A percentile compares a stretch with the other conserved stretches of the same genome.
phyloP scores from a whole-genome alignment of 441 rosid genomes.

The Sinapis alba region DNA sequence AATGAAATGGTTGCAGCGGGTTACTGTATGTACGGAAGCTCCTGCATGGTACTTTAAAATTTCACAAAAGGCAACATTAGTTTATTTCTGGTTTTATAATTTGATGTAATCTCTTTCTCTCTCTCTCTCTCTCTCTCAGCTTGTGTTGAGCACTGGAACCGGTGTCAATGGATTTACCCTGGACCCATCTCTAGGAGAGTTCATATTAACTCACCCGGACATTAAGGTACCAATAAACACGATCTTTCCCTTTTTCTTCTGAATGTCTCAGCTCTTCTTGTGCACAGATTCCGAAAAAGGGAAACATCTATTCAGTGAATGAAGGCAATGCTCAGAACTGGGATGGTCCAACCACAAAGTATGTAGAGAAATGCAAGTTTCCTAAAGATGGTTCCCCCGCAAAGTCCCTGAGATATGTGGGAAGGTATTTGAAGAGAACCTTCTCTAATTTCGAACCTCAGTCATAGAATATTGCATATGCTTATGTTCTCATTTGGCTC shows the following conservation, averaged over 20 bases:
- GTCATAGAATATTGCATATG: neutral
- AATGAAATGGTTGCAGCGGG: conserved; percentile 93
- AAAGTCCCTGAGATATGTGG: conserved; percentile 90
- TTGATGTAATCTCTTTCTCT: conserved; percentile 36
- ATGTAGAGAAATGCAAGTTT: conserved; percentile 72
- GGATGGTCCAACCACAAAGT: conserved; percentile 96
- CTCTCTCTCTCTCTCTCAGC: conserved; percentile 70
- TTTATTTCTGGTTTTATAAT: neutral
- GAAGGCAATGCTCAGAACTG: conserved; percentile 98
- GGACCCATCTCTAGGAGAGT: conserved; percentile 97
- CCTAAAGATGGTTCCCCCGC: conserved; percentile 83
- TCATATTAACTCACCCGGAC: conserved; percentile 93
- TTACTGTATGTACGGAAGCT: conserved; percentile 99
- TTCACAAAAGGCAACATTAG: neutral
- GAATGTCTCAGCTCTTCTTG: conserved; percentile 3
- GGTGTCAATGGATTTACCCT: conserved; percentile 97
- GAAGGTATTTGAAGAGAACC: conserved; percentile 66
- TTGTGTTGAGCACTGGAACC: conserved; percentile 84
- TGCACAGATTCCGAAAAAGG: conserved; percentile 81
- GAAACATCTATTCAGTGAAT: conserved; percentile 93
- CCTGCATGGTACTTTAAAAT: conserved; percentile 74
- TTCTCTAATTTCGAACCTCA: neutral
- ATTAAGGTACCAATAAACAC: conserved; percentile 57
- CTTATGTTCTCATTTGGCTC: neutral
- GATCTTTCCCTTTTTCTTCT: neutral